These are phyloP conservation scores for Boletus vermiculosoides DNA, from an alignment of 768 basidiomycete genomes.

Conservation along the genomic window DNA sequence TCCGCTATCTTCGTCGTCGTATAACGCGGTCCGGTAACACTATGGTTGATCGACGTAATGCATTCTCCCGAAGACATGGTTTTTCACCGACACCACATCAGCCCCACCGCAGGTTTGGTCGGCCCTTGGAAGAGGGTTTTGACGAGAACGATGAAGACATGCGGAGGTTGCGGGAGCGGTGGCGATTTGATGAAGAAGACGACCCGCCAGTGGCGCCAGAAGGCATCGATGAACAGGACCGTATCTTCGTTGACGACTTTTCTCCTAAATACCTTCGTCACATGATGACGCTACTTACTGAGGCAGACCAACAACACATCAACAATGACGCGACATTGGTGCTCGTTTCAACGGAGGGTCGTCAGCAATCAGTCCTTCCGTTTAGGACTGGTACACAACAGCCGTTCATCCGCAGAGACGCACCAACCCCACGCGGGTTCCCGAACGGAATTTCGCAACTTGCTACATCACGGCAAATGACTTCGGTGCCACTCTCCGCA, in stretches of 20 bases:
- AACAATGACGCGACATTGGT: constrained; percentile 51
- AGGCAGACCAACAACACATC: constrained; percentile 50
- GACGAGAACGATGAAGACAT: constrained; percentile 40
- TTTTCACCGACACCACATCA: constrained; percentile 13
- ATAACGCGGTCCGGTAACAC: constrained; percentile 81
- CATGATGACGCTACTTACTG: constrained; percentile 54
- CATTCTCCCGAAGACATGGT: constrained; percentile 26
- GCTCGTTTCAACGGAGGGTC: constrained; percentile 47
- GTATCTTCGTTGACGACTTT: constrained; percentile 71
- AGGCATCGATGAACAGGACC: constrained; percentile 66
- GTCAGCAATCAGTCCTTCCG: constrained; percentile 48
- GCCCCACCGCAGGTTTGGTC: constrained; percentile 15
- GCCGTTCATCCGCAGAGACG: constrained; percentile 26
- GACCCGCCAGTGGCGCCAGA: constrained; percentile 51
- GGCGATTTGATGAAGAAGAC: constrained; percentile 71
- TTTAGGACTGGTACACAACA: constrained; percentile 40
- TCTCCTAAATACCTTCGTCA: constrained; percentile 57
- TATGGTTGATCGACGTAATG: constrained; percentile 67
- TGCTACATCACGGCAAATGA: constrained; percentile 20
- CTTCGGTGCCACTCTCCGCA: constrained; percentile 23
- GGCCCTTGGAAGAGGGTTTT: constrained; percentile 27
- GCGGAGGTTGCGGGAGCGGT: constrained; percentile 51
- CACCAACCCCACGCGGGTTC: constrained; percentile 22
- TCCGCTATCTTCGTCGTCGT: constrained; percentile 59
- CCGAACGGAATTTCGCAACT: constrained; percentile 29